Evolutionary conservation across 2,329 filamentous ascomycete species (phyloP).

Genomic region (Coniosporium tulheliwenetii): DNA sequence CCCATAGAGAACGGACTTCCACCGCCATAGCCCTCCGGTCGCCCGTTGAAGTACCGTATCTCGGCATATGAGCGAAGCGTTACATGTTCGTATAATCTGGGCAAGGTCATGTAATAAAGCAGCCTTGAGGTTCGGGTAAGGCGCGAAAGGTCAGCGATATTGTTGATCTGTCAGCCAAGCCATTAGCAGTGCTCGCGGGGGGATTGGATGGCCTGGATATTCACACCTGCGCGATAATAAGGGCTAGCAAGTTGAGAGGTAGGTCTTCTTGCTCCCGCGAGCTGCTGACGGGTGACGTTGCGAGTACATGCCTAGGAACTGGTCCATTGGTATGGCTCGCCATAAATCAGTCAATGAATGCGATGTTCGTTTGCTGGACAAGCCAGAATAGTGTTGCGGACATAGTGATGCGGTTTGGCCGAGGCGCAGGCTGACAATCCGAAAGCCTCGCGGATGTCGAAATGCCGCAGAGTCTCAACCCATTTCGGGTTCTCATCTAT

Average conservation of each 20-base stretch:
- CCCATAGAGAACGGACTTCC: slow-evolving; percentile 49
- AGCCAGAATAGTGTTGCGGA: too few relatives aligned
- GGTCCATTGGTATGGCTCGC: too few relatives aligned
- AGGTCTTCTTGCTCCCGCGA: slow-evolving; percentile 13
- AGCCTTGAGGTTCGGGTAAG: slow-evolving; percentile 44
- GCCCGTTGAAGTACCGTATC: slow-evolving; percentile 40
- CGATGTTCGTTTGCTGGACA: too few relatives aligned
- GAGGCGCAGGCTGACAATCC: too few relatives aligned
- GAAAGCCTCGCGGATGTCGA: too few relatives aligned
- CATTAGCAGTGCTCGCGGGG: background rate
- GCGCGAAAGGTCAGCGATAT: slow-evolving; percentile 41
- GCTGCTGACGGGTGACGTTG: too few relatives aligned
- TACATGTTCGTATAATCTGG: slow-evolving; percentile 42
- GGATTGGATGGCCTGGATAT: slow-evolving; percentile 23
- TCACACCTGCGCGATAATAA: slow-evolving; percentile 29
- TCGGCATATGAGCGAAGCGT: slow-evolving; percentile 41
- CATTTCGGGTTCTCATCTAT: too few relatives aligned
- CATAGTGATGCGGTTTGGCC: too few relatives aligned
- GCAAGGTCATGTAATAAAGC: slow-evolving; percentile 48
- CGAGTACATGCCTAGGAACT: too few relatives aligned
- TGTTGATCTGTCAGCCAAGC: slow-evolving; percentile 30
- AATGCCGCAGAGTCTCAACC: too few relatives aligned
- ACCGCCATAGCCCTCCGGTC: slow-evolving; percentile 44
- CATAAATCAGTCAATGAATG: too few relatives aligned
- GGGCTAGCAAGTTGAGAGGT: slow-evolving; percentile 42